Evolutionary conservation across 805 yeast genomes (phyloP), one percentile per base, ranked within the genome.

Genomic region (Ogataea neopini): DNA sequence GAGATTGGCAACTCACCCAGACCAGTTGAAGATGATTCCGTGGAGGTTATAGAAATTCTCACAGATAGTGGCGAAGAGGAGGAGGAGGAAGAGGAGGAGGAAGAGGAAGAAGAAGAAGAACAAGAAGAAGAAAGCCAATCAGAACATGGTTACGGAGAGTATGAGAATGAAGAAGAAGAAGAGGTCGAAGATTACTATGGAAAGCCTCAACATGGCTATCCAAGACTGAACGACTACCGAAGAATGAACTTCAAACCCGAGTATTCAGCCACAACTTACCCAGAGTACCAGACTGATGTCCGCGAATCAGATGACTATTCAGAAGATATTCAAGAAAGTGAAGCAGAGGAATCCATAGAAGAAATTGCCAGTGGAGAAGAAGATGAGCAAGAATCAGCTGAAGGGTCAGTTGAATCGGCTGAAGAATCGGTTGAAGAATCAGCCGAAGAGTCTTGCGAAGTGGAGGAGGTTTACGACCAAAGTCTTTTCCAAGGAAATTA

Each of bases 1-100:
- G 44, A 41, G 11, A 22, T 22, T 22, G 53, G 34, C 4, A 30
- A 38, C 6, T 20, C 13, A 10, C 42, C 44, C 15, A 19, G 37
- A 4, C 34, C 9, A 4, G 28, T 11, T 6, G 45, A 39, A 39
- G 47, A 44, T 19, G 45, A 42, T 18, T 41, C 49, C 14, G 25
- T 46, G 10, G 51, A 47, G 20, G 48, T 50, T 19, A 45, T 43
- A 9, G 57, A 56, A 10, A 43, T 52, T 15, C 49, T 46, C 29
- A 48, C 54, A 4, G 53, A 51, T 9, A 35, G 53, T 41, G 63
- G 49, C 14, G 47, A 50, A 10, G 47, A 50, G 4, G 50, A 25
- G 10, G 45, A 22, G 14, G 47, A 26, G 9, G 41, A 30, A 11
- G 44, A 44, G 19, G 41, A 15, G 22, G 48, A 40, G 23, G 47